These are phyloP conservation scores for Phialophora chinensis DNA, from an alignment of 2,329 filamentous ascomycete species.

Conservation along the genomic window DNA sequence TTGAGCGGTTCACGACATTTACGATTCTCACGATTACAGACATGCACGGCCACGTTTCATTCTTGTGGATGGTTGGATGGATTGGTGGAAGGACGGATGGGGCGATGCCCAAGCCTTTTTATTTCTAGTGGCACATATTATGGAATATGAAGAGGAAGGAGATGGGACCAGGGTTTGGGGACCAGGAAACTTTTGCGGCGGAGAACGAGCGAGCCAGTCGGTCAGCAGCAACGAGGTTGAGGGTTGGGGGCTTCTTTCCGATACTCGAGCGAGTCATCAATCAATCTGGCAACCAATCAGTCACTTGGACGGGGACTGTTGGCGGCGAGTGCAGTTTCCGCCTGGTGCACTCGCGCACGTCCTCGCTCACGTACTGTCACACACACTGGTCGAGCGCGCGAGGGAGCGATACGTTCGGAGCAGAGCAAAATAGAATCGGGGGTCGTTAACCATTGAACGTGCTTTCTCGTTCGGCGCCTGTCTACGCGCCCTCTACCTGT, in stretches of 20 bases:
- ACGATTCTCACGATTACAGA: not conserved
- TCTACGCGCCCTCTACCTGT: too few species aligned
- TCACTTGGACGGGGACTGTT: not conserved
- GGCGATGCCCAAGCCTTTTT: not conserved
- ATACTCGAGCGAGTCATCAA: not conserved
- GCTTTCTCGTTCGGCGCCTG: not conserved
- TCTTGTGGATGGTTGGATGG: not conserved
- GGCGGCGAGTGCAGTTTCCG: not conserved
- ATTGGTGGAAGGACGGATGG: not conserved
- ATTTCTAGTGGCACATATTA: not conserved
- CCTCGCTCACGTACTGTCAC: not conserved
- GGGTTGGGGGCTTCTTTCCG: not conserved
- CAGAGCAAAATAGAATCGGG: not conserved
- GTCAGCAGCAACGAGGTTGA: not conserved
- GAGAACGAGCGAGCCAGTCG: not conserved
- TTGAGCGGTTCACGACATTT: not conserved
- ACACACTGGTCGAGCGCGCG: not conserved
- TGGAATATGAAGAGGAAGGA: not conserved
- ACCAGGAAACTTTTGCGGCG: not conserved
- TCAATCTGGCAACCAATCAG: not conserved
- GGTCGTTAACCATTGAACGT: not conserved
- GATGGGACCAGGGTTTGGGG: not conserved
- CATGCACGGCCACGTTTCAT: not conserved
- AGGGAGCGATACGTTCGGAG: not conserved
- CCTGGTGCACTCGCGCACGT: not conserved